phyloP scores from a whole-genome alignment of 2,329 filamentous ascomycete species.

The Talaromyces verruculosus region DNA sequence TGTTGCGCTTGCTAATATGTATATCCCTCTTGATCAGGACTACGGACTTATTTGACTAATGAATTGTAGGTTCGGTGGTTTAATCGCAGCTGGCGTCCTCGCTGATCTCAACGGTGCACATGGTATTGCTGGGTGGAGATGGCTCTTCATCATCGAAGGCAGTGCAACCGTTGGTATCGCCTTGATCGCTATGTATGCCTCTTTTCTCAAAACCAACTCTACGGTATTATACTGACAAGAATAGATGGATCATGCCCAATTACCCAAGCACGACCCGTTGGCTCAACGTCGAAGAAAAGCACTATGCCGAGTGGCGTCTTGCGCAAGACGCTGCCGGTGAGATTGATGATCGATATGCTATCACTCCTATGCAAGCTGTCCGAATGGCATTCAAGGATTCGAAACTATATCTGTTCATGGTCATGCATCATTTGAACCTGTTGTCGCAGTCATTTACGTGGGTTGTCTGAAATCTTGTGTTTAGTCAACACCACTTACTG shows the following conservation, averaged over 20 bases:
- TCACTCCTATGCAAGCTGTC: conserved; percentile 5
- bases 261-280: neutral
- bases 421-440: neutral
- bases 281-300: neutral
- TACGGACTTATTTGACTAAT: neutral
- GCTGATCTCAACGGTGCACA: neutral
- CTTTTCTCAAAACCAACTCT: neutral
- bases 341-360: conserved; percentile 11
- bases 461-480: too few species aligned
- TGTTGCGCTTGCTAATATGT: conserved; percentile 69
- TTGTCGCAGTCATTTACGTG: neutral
- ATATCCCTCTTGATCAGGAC: neutral
- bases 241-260: neutral
- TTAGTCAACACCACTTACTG: neutral
- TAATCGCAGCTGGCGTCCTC: neutral
- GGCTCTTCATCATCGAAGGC: conserved; percentile 4
- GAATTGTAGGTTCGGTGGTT: neutral
- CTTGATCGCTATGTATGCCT: neutral
- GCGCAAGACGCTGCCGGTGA: conserved; percentile 9
- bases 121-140: conserved; percentile 2
- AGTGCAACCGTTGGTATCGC: neutral
- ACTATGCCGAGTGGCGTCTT: conserved; percentile 5
- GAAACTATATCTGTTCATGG: neutral
- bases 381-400: conserved; percentile 7
- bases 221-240: neutral